phyloP scores from a whole-genome alignment of 441 rosid species.

The Syzygium malaccense region DNA sequence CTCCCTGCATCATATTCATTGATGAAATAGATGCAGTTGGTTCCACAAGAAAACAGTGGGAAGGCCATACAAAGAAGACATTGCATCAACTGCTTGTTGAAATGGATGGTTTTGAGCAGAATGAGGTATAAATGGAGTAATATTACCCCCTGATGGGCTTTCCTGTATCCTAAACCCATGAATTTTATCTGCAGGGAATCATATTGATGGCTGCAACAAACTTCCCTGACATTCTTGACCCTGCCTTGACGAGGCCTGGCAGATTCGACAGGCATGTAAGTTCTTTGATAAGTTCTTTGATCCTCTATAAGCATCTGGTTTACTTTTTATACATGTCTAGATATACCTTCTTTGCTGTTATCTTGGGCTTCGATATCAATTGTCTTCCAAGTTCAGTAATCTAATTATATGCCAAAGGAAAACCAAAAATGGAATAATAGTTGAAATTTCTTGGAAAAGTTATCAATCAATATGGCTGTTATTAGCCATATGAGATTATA shows the following conservation, averaged over 20 bases:
- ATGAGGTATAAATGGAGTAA: conserved; percentile 54
- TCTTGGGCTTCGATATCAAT: neutral
- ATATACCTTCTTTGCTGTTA: neutral
- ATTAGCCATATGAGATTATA: too few species aligned
- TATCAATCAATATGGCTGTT: neutral
- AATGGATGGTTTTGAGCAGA: conserved; percentile 99
- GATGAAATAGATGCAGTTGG: conserved; percentile 99
- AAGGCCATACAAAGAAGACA: conserved; percentile 99
- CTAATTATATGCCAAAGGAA: neutral
- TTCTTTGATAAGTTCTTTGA: conserved; percentile 41
- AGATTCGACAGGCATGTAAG: conserved; percentile 99
- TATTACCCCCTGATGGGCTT: neutral
- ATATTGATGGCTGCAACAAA: conserved; percentile 99
- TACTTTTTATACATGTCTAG: neutral
- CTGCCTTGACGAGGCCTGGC: conserved; percentile 99
- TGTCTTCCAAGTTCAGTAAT: neutral
- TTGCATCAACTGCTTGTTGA: conserved; percentile 96
- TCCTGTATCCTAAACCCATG: neutral
- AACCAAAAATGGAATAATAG: neutral
- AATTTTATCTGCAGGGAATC: conserved; percentile 59
- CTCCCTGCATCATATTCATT: conserved; percentile 94
- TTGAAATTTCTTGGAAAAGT: neutral
- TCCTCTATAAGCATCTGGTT: neutral
- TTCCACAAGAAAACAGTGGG: conserved; percentile 97
- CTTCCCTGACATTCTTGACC: conserved; percentile 98